Evolutionary conservation across 352 stramenopile species (phyloP).

Genomic region (Phytophthora sansomeana): DNA sequence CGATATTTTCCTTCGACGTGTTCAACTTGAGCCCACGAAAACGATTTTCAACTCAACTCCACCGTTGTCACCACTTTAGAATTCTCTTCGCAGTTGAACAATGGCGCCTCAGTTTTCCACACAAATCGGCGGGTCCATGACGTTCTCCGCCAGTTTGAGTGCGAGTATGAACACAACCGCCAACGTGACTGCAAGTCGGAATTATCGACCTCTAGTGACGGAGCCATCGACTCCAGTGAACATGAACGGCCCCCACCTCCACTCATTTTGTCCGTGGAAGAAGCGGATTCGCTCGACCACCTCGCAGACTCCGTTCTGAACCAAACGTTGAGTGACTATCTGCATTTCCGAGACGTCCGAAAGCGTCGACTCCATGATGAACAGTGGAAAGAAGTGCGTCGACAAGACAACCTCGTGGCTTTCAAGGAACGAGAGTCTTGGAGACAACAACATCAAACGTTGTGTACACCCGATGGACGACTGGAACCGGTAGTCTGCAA

Average conservation of each 20-base stretch:
- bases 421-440: constrained; percentile 49
- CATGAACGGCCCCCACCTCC: constrained; percentile 15
- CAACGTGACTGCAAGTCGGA: constrained; percentile 27
- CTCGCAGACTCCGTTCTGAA: constrained; percentile 40
- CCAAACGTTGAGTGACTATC: constrained; percentile 41
- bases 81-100: neutral
- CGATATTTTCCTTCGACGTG: neutral
- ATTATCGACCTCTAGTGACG: constrained; percentile 15
- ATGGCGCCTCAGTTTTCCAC: constrained; percentile 34
- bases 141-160: constrained; percentile 37
- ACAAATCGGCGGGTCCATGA: constrained; percentile 35
- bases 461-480: constrained; percentile 24
- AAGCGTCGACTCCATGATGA: constrained; percentile 42
- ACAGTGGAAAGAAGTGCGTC: constrained; percentile 51
- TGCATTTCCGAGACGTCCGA: constrained; percentile 40
- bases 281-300: constrained; percentile 33
- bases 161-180: constrained; percentile 13
- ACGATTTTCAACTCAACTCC: neutral
- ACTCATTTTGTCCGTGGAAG: constrained; percentile 35
- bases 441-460: constrained; percentile 34
- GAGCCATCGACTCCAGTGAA: constrained; percentile 2
- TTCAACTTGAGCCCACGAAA: neutral
- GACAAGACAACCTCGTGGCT: constrained; percentile 43
- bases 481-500: constrained; percentile 31
- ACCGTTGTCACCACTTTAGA: constrained; percentile 11